Evolutionary conservation across 345 rosid genomes (phyloP).

Genomic region (Raphanus sativus): DNA sequence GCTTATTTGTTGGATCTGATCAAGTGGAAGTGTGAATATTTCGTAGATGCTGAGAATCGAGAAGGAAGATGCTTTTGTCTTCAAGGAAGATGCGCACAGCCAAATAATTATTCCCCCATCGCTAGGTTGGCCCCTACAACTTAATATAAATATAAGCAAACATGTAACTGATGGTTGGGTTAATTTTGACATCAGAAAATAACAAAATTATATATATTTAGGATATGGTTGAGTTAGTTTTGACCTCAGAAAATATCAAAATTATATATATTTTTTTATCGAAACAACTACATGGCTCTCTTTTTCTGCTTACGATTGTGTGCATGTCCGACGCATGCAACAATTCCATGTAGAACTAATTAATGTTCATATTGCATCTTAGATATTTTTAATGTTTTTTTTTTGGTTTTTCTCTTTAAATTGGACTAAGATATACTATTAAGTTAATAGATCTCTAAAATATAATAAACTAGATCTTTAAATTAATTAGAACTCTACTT

Average conservation of each 20-base stretch:
- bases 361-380: background rate
- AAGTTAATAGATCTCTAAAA: background rate
- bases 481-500: background rate
- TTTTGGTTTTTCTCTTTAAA: background rate
- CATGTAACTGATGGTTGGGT: background rate
- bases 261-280: background rate
- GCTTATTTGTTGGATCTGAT: constrained; percentile 17
- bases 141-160: background rate
- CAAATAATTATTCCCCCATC: constrained; percentile 16
- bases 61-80: constrained; percentile 49
- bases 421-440: background rate
- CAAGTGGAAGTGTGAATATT: constrained; percentile 41
- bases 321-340: constrained; percentile 2
- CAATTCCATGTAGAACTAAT: background rate
- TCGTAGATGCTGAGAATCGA: constrained; percentile 61
- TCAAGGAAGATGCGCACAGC: constrained; percentile 31
- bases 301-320: constrained; percentile 14
- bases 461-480: background rate
- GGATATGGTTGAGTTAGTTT: background rate
- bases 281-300: constrained; percentile 10
- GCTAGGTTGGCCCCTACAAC: background rate
- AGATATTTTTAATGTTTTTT: background rate
- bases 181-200: background rate
- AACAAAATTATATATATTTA: background rate
- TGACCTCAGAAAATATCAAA: constrained; percentile 1